Conservation (phyloP, 2,329 filamentous ascomycete genomes). For the Lecanoromycetidae sp. region DNA sequence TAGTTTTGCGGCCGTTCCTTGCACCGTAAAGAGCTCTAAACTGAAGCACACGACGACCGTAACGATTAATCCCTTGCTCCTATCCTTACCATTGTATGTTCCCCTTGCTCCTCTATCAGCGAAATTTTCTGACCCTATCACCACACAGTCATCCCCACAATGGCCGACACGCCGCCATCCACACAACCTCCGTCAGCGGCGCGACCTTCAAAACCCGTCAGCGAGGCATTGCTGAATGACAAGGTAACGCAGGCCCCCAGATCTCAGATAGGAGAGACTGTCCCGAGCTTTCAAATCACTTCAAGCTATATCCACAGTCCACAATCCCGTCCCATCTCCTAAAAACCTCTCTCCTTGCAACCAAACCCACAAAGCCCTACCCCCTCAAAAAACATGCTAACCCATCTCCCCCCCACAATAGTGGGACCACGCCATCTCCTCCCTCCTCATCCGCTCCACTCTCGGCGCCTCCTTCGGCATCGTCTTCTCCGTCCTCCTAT, state of each 20-base stretch:
- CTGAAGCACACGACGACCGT: conserved; percentile 4
- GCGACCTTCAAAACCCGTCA: conserved; percentile 67
- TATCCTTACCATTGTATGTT: not conserved
- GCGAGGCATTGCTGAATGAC: conserved; percentile 95
- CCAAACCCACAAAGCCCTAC: too few species aligned
- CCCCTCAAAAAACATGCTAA: too few species aligned
- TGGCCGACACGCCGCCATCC: conserved; percentile 23
- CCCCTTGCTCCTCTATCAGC: too few species aligned
- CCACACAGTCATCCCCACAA: conserved; percentile 6
- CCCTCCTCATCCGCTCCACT: conserved; percentile 89
- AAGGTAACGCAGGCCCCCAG: too few species aligned
- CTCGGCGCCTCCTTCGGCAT: conserved; percentile 95
- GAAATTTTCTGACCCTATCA: not conserved
- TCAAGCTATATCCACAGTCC: too few species aligned
- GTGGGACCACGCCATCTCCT: conserved; percentile 99
- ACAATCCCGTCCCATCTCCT: too few species aligned
- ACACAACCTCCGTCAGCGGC: conserved; percentile 53
- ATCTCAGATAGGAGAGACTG: too few species aligned
- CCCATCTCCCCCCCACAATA: too few species aligned
- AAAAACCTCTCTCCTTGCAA: too few species aligned
- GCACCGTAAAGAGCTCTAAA: not conserved
- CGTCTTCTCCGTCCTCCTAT: conserved; percentile 94
- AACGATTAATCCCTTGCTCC: not conserved
- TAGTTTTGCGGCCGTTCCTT: not conserved
- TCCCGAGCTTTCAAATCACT: too few species aligned